Conservation (phyloP, 371 early-diverging fungal genomes). For the Mucor lusitanicus region DNA sequence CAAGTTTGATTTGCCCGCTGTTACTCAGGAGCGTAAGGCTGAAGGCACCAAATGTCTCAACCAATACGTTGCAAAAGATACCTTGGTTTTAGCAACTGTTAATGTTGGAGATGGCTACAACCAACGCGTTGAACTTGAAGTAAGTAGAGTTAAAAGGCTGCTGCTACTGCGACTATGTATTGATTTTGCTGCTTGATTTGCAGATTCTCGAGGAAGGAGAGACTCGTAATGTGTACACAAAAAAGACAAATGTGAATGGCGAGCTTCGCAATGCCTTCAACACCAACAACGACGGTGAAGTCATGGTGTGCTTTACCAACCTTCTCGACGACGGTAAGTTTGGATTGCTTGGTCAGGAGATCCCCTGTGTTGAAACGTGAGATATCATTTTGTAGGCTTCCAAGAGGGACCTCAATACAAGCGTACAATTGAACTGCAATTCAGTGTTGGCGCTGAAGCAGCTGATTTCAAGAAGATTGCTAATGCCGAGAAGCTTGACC, state of each 20-base stretch:
- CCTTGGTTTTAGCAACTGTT: constrained; percentile 72
- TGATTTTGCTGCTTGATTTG: neutral
- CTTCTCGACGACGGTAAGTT: constrained; percentile 65
- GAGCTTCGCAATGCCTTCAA: constrained; percentile 66
- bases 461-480: constrained; percentile 68
- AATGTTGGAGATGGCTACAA: constrained; percentile 67
- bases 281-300: constrained; percentile 80
- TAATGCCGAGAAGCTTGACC: constrained; percentile 79
- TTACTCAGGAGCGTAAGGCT: constrained; percentile 32
- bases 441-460: constrained; percentile 89
- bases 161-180: neutral
- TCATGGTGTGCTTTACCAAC: constrained; percentile 89
- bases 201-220: constrained; percentile 49
- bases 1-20: constrained; percentile 75
- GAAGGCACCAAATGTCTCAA: constrained; percentile 66
- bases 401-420: constrained; percentile 55
- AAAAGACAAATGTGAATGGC: constrained; percentile 56
- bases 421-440: constrained; percentile 70
- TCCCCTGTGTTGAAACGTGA: neutral
- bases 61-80: constrained; percentile 73
- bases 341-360: neutral
- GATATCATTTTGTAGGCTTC: constrained; percentile 44
- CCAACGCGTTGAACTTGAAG: constrained; percentile 75
- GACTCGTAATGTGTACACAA: constrained; percentile 62
- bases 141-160: constrained; percentile 13